Evolutionary conservation across 352 stramenopile species (phyloP).

Genomic region (Phytophthora syringae): DNA sequence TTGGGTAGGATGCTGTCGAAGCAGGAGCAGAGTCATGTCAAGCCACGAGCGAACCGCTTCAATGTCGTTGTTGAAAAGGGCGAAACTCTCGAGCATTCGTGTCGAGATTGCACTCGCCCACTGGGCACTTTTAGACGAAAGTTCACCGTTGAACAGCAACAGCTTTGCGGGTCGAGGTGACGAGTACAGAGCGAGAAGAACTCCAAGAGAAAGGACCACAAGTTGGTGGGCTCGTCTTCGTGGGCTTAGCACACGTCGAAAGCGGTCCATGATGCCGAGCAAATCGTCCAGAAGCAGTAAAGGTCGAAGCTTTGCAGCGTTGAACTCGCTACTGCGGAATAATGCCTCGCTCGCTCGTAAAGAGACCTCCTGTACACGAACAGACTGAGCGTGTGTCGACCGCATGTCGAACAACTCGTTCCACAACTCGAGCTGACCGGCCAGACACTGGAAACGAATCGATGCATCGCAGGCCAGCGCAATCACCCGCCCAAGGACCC

Average conservation of each 20-base stretch:
- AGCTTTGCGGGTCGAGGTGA: conserved; percentile 10
- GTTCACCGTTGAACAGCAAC: conserved; percentile 20
- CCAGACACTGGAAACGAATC: conserved; percentile 51
- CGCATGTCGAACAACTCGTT: conserved; percentile 37
- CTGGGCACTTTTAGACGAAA: background rate
- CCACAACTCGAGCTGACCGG: conserved; percentile 40
- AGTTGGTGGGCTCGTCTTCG: conserved; percentile 22
- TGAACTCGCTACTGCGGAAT: conserved; percentile 41
- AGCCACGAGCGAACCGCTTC: conserved; percentile 28
- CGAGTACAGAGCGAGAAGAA: conserved; percentile 21
- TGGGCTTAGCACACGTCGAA: conserved; percentile 20
- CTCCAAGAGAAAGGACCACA: conserved; percentile 23
- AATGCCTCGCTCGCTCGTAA: conserved; percentile 38
- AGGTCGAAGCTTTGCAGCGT: conserved; percentile 21
- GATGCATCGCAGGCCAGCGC: conserved; percentile 21
- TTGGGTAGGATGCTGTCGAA: conserved; percentile 19
- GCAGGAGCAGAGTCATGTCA: conserved; percentile 21
- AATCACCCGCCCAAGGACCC: conserved; percentile 38
- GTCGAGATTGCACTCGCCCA: conserved; percentile 22
- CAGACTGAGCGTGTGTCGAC: conserved; percentile 32
- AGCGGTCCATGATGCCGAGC: conserved; percentile 29
- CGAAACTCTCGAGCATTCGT: conserved; percentile 25
- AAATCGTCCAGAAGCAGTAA: conserved; percentile 30
- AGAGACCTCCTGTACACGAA: conserved; percentile 43
- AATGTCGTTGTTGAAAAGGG: conserved; percentile 17